Evolutionary conservation across 495 filamentous ascomycete species (phyloP).

Genomic region (Penicillium desertorum): DNA sequence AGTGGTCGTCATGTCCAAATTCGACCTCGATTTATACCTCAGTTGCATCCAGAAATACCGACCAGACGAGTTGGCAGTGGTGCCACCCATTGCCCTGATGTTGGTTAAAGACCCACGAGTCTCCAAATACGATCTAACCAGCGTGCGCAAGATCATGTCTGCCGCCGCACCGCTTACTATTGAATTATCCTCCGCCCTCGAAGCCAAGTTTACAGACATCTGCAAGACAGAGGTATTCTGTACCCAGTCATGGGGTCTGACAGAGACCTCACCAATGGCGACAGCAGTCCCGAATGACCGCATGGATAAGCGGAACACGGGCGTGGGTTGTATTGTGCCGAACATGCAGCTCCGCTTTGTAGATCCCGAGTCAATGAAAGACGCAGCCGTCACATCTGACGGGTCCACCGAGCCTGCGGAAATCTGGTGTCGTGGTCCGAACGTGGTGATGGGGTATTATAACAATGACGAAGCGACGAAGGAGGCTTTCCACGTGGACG

Average conservation of each 20-base stretch:
- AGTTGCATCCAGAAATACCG: constrained; percentile 23
- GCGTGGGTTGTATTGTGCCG: constrained; percentile 58
- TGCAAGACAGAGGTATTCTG: constrained; percentile 57
- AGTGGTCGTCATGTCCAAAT: constrained; percentile 69
- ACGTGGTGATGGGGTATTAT: constrained; percentile 66
- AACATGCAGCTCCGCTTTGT: constrained; percentile 61
- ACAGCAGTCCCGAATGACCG: constrained; percentile 48
- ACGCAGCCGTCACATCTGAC: constrained; percentile 44
- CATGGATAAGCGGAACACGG: constrained; percentile 55
- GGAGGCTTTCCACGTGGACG: constrained; percentile 52
- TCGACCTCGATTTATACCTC: constrained; percentile 58
- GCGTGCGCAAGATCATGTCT: constrained; percentile 69
- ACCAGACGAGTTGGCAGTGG: constrained; percentile 33
- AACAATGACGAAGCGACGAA: constrained; percentile 62
- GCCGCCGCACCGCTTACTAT: constrained; percentile 77
- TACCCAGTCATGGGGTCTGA: constrained; percentile 77
- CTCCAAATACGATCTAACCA: constrained; percentile 67
- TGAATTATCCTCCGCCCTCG: constrained; percentile 61
- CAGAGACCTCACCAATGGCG: constrained; percentile 54
- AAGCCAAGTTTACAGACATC: constrained; percentile 49
- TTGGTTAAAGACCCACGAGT: constrained; percentile 69
- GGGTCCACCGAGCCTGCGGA: constrained; percentile 55
- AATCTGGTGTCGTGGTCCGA: constrained; percentile 55
- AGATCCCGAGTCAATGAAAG: constrained; percentile 39
- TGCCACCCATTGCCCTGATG: constrained; percentile 74